phyloP scores from a whole-genome alignment of 768 basidiomycete genomes.

The Hericium coralloides region DNA sequence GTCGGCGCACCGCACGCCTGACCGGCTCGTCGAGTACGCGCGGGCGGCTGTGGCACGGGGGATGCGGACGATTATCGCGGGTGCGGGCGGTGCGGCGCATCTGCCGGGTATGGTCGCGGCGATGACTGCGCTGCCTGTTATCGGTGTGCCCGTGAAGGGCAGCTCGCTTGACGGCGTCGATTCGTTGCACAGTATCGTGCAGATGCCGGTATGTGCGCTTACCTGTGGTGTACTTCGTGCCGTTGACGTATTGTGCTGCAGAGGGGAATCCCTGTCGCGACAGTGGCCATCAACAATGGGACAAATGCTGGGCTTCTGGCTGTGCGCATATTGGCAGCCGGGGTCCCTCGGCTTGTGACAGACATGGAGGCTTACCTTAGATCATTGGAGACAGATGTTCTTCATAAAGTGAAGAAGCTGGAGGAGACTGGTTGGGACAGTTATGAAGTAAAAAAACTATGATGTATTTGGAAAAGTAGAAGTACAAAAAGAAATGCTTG shows the following conservation, averaged over 20 bases:
- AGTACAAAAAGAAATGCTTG: too few species aligned
- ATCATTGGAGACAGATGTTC: constrained; percentile 62
- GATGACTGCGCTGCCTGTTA: constrained; percentile 85
- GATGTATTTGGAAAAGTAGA: too few species aligned
- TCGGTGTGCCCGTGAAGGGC: constrained; percentile 96
- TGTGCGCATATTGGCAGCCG: constrained; percentile 76
- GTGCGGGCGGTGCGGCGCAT: constrained; percentile 96
- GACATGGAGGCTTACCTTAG: constrained; percentile 72
- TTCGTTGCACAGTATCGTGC: constrained; percentile 94
- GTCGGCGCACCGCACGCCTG: constrained; percentile 92
- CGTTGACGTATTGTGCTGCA: constrained; percentile 22
- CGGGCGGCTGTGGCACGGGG: constrained; percentile 61
- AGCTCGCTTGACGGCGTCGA: constrained; percentile 92
- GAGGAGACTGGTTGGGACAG: constrained; percentile 79
- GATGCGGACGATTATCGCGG: constrained; percentile 75
- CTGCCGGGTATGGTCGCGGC: constrained; percentile 98
- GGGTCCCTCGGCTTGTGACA: constrained; percentile 52
- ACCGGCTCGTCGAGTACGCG: constrained; percentile 77
- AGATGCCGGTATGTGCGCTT: constrained; percentile 86
- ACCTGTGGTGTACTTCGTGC: background rate
- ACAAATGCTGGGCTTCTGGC: constrained; percentile 91
- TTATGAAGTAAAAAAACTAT: constrained; percentile 40
- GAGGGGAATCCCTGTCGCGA: constrained; percentile 96
- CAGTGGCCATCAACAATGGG: constrained; percentile 93
- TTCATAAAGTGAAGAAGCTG: constrained; percentile 67